Conservation (phyloP, 352 stramenopile genomes). For the Phytopythium oedochilum region DNA sequence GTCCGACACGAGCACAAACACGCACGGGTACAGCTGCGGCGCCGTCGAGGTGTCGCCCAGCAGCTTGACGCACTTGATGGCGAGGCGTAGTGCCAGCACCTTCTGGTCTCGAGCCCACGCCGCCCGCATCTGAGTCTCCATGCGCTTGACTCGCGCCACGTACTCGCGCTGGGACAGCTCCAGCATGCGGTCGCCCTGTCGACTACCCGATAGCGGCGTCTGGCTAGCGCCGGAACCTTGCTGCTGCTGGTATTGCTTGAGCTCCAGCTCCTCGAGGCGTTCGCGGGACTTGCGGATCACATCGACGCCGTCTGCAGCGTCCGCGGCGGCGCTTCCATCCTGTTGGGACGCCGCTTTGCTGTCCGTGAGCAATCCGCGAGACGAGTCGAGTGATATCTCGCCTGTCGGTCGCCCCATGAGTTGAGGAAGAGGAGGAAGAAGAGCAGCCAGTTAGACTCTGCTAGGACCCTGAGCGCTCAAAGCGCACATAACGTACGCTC, state of each 20-base stretch:
- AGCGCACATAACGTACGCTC: slow-evolving; percentile 32
- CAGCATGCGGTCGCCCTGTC: slow-evolving; percentile 32
- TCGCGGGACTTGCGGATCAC: slow-evolving; percentile 68
- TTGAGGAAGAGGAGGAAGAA: not conserved
- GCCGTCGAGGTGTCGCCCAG: slow-evolving; percentile 72
- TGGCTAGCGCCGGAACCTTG: not conserved
- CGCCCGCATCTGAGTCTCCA: slow-evolving; percentile 59
- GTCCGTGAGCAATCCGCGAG: not conserved
- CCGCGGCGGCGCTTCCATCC: not conserved
- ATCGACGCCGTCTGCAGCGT: slow-evolving; percentile 25
- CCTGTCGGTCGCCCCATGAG: not conserved
- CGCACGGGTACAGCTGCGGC: slow-evolving; percentile 83
- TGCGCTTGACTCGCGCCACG: slow-evolving; percentile 65
- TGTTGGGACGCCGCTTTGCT: slow-evolving; percentile 22
- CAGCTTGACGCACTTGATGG: slow-evolving; percentile 90
- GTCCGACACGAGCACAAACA: slow-evolving; percentile 87
- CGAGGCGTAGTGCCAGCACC: slow-evolving; percentile 84
- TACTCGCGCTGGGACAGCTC: slow-evolving; percentile 86
- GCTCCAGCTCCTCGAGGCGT: slow-evolving; percentile 61
- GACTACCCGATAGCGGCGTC: not conserved
- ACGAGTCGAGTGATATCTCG: not conserved
- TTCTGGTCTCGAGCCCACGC: slow-evolving; percentile 87
- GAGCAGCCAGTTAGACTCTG: not conserved
- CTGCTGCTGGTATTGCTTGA: slow-evolving; percentile 7
- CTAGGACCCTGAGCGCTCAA: not conserved